Evolutionary conservation across 2,329 filamentous ascomycete species (phyloP).

Genomic region (Penicillium sp.): DNA sequence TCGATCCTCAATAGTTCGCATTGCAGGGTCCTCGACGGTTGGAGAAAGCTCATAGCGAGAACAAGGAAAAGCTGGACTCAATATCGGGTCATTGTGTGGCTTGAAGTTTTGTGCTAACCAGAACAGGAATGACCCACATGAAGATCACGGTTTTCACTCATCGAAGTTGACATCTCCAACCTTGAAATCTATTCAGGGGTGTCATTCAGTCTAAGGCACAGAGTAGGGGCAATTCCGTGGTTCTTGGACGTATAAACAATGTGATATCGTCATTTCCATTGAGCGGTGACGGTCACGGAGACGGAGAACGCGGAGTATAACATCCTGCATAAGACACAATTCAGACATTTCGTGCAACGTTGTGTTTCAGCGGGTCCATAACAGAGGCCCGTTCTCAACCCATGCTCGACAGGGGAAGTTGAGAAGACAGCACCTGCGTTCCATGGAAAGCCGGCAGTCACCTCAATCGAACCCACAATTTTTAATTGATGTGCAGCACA

Average conservation of each 20-base stretch:
- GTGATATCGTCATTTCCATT: background rate
- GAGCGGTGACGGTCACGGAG: background rate
- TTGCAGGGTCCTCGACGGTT: background rate
- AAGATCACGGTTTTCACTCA: background rate
- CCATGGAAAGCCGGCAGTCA: conserved; percentile 11
- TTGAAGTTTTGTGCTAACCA: background rate
- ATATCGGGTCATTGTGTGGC: background rate
- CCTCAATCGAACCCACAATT: conserved; percentile 11
- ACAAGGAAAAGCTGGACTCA: background rate
- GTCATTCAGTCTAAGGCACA: no score
- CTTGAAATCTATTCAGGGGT: background rate
- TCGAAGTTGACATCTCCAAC: background rate
- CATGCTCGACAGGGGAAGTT: conserved; percentile 13
- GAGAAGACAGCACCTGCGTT: conserved; percentile 8
- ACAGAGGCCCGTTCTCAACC: conserved; percentile 5
- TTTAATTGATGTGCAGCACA: background rate
- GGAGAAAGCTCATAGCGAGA: background rate
- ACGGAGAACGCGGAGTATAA: background rate
- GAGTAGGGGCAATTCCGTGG: background rate
- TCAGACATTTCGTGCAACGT: background rate
- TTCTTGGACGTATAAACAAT: no score
- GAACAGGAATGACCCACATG: background rate
- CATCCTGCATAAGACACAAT: background rate
- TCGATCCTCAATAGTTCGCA: background rate
- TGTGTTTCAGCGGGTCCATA: conserved; percentile 9